Percentiles rank a stretch among this genome's conserved stretches.
Evolutionary conservation across 2,329 filamentous ascomycete species (phyloP).

Genomic region (Fonsecaea pugnacius): DNA sequence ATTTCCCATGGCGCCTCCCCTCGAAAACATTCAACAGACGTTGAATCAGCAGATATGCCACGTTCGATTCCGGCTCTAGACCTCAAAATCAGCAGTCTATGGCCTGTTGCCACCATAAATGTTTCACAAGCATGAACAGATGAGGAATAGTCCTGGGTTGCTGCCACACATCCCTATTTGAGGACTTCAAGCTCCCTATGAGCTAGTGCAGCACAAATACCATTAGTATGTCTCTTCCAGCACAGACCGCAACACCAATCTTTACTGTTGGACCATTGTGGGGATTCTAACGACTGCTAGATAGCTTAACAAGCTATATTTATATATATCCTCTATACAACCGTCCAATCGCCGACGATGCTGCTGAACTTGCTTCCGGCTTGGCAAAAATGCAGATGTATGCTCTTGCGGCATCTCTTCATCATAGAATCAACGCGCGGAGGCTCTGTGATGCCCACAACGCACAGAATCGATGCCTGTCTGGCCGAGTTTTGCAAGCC

Average conservation of each 20-base stretch:
- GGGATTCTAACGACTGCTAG: not conserved
- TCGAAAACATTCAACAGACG: not conserved
- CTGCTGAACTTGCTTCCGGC: not conserved
- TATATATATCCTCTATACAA: not conserved
- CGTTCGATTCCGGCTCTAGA: not conserved
- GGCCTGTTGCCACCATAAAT: not conserved
- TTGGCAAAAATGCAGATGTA: no score
- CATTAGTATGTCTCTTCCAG: not conserved
- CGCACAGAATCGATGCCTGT: not conserved
- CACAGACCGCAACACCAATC: not conserved
- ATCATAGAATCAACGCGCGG: not conserved
- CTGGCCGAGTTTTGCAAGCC: not conserved
- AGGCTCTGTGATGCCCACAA: not conserved
- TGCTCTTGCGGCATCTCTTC: not conserved
- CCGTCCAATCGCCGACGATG: not conserved
- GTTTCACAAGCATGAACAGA: not conserved
- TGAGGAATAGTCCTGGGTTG: not conserved
- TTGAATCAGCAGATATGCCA: not conserved
- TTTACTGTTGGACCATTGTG: not conserved
- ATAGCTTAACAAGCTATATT: not conserved
- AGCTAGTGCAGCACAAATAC: not conserved
- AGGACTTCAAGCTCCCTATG: not conserved
- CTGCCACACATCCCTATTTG: not conserved
- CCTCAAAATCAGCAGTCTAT: not conserved
- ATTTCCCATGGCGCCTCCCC: not conserved